Evolutionary conservation across 371 early-diverging fungal species (phyloP).

Genomic region (Encephalitozoon hellem): DNA sequence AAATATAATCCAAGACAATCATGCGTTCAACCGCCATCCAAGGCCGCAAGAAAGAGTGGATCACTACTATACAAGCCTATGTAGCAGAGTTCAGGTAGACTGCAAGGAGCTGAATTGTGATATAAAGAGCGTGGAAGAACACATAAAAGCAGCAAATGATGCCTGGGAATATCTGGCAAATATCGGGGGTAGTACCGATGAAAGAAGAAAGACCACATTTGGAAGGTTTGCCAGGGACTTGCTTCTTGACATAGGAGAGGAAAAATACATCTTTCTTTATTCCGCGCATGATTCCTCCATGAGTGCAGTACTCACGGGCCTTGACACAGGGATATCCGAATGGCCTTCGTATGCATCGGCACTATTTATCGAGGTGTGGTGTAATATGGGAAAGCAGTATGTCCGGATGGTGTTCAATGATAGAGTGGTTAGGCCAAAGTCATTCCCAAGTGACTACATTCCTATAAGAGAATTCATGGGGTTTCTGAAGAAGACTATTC

Average conservation of each 20-base stretch:
- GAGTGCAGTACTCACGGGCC: constrained; percentile 30
- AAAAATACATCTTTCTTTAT: constrained; percentile 18
- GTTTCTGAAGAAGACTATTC: constrained; percentile 1
- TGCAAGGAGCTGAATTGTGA: constrained; percentile 32
- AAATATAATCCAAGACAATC: background rate
- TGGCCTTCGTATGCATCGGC: constrained; percentile 54
- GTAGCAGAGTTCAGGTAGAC: constrained; percentile 28
- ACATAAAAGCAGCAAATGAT: constrained; percentile 11
- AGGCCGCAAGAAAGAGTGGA: background rate
- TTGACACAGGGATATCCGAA: constrained; percentile 14
- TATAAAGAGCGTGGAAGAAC: constrained; percentile 8
- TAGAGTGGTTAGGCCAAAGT: constrained; percentile 18
- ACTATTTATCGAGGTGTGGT: constrained; percentile 54
- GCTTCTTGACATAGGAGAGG: background rate
- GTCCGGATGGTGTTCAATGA: constrained; percentile 46
- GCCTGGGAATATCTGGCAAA: constrained; percentile 26
- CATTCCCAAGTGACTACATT: constrained; percentile 16
- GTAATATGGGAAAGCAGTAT: constrained; percentile 17
- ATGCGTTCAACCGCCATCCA: background rate
- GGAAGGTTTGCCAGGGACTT: constrained; percentile 38
- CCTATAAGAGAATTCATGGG: constrained; percentile 25
- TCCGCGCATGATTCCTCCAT: constrained; percentile 52
- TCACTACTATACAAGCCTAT: constrained; percentile 9
- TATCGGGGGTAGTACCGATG: background rate
- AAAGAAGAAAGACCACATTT: constrained; percentile 9